These are phyloP conservation scores for Pythium biforme DNA, from an alignment of 352 stramenopile species.

Conservation along the genomic window DNA sequence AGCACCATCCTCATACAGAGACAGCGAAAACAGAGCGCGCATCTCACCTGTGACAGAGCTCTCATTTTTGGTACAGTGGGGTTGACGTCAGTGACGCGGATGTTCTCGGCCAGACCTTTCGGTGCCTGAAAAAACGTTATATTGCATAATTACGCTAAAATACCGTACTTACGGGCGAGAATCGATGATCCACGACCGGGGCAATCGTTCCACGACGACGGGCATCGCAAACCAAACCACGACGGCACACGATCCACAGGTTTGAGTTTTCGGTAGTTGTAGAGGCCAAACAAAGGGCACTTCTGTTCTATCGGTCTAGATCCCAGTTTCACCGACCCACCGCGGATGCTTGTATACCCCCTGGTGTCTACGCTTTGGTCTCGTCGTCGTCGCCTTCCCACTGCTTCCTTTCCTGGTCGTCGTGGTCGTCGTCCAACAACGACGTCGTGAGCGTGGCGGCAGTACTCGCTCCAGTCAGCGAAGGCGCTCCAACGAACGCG, in stretches of 20 bases:
- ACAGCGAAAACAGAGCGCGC: not conserved
- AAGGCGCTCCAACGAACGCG: constrained; percentile 48
- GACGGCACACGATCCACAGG: too few species aligned
- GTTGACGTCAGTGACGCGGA: not conserved
- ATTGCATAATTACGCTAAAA: too few species aligned
- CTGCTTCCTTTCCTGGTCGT: constrained; percentile 1
- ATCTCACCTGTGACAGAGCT: constrained; percentile 3
- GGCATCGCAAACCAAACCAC: not conserved
- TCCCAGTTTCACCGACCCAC: too few species aligned
- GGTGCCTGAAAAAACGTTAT: not conserved
- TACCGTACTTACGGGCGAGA: not conserved
- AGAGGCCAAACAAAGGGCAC: too few species aligned
- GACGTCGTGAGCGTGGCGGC: not conserved
- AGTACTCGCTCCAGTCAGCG: not conserved
- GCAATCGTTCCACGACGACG: too few species aligned
- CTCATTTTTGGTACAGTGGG: too few species aligned
- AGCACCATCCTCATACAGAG: not conserved
- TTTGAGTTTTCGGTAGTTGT: too few species aligned
- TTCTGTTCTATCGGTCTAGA: too few species aligned
- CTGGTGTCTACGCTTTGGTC: constrained; percentile 28
- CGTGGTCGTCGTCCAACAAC: not conserved
- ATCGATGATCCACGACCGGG: not conserved
- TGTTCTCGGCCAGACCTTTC: too few species aligned
- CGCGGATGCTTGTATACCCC: too few species aligned
- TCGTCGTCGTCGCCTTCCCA: constrained; percentile 21